These are phyloP conservation scores for Phytophthora palmivora DNA, from an alignment of 352 stramenopile species.

Conservation along the genomic window DNA sequence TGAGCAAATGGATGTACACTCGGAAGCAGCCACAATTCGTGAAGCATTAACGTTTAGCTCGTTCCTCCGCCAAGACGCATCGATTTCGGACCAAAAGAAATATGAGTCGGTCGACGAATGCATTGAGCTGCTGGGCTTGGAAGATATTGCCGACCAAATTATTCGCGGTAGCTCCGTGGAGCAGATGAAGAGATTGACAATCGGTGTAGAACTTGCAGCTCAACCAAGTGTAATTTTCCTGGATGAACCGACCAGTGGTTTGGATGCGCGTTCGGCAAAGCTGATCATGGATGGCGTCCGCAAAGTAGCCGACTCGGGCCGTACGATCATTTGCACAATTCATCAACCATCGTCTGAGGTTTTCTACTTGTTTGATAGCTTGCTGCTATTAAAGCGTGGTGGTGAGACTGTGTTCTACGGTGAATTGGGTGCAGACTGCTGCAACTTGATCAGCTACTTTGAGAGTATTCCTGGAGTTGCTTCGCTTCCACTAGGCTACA, in stretches of 20 bases:
- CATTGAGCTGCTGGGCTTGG: constrained; percentile 73
- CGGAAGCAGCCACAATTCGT: constrained; percentile 10
- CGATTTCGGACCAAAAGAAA: constrained; percentile 27
- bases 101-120: constrained; percentile 47
- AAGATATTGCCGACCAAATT: constrained; percentile 56
- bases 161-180: constrained; percentile 42
- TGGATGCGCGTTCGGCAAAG: too few relatives aligned
- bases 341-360: too few relatives aligned
- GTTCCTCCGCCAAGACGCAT: constrained; percentile 59
- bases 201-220: constrained; percentile 48
- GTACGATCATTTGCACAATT: too few relatives aligned
- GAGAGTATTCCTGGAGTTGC: constrained; percentile 38
- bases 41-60: constrained; percentile 53
- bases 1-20: constrained; percentile 28
- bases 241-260: constrained; percentile 50
- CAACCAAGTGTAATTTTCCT: constrained; percentile 54
- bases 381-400: too few relatives aligned
- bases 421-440: constrained; percentile 28
- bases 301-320: too few relatives aligned
- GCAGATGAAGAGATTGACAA: constrained; percentile 28
- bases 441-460: constrained; percentile 55
- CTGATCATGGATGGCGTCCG: too few relatives aligned
- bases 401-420: too few relatives aligned
- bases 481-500: constrained; percentile 56
- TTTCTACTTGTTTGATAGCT: too few relatives aligned